Percentiles rank a stretch among this genome's conserved stretches.
Evolutionary conservation across 2,329 filamentous ascomycete species (phyloP).

Genomic region (Nemania sp.): DNA sequence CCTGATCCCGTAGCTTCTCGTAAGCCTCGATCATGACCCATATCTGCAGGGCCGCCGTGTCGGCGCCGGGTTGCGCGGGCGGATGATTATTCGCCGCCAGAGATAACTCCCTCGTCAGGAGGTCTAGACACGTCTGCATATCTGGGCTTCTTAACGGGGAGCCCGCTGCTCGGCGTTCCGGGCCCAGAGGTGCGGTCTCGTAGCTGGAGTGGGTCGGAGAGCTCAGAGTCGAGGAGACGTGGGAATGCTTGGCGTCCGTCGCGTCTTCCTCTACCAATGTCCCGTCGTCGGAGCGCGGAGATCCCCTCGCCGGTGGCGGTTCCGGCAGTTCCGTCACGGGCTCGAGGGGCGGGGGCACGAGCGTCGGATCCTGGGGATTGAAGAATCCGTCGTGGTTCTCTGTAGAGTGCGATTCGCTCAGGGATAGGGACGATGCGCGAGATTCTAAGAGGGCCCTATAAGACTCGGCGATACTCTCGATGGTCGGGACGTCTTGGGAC

Average conservation of each 20-base stretch:
- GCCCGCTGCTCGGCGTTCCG: constrained; percentile 9
- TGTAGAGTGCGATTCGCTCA: constrained; percentile 33
- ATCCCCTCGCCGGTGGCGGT: constrained; percentile 28
- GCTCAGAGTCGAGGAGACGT: constrained; percentile 44
- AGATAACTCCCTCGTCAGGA: constrained; percentile 56
- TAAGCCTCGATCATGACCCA: constrained; percentile 65
- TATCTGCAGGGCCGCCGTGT: constrained; percentile 54
- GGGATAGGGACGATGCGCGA: constrained; percentile 42
- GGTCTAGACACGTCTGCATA: constrained; percentile 55
- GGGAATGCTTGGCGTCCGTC: constrained; percentile 52
- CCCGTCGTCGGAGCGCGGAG: constrained; percentile 50
- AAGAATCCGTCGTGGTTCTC: constrained; percentile 11
- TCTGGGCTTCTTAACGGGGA: constrained; percentile 44
- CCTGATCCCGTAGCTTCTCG: constrained; percentile 55
- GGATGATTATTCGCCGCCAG: constrained; percentile 43
- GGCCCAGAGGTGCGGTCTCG: constrained; percentile 19
- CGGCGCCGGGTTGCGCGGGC: constrained; percentile 33
- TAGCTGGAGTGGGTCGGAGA: constrained; percentile 34
- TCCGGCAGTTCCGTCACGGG: constrained; percentile 28
- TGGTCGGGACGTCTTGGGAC: constrained; percentile 46
- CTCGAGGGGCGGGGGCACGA: constrained; percentile 19
- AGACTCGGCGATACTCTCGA: constrained; percentile 56
- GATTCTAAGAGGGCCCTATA: constrained; percentile 54
- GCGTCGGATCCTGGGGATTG: constrained; percentile 13
- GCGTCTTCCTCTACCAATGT: constrained; percentile 55